Conservation (phyloP, 78 protist genomes). For the Dictyostelium citrinum region DNA sequence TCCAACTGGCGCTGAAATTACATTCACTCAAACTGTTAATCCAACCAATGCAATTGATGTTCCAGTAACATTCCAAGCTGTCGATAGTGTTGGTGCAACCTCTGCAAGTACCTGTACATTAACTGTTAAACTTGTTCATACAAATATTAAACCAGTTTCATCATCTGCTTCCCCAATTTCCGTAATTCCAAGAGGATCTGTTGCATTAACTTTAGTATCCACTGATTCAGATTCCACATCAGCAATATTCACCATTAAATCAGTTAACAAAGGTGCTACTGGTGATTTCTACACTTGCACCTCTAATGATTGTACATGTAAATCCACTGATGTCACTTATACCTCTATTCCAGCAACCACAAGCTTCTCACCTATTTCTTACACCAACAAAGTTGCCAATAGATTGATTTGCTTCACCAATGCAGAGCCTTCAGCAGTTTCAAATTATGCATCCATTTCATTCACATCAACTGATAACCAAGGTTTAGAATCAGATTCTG, state of each 20-base stretch:
- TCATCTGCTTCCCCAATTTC: background rate
- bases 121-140: background rate
- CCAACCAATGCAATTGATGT: background rate
- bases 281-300: background rate
- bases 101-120: background rate
- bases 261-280: background rate
- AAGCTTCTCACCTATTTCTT: background rate
- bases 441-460: background rate
- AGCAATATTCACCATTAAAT: background rate
- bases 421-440: background rate
- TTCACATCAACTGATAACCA: background rate
- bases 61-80: background rate
- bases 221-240: background rate
- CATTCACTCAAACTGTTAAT: background rate
- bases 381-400: background rate
- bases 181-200: background rate
- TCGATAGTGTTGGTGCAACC: background rate
- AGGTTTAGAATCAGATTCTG: background rate
- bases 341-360: background rate
- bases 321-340: too few species aligned
- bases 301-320: background rate
- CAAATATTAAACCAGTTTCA: slow-evolving; percentile 13
- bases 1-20: background rate
- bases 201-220: background rate
- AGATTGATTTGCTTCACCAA: background rate